Conservation (phyloP, 345 rosid species). For the Gossypium longicalyx region DNA sequence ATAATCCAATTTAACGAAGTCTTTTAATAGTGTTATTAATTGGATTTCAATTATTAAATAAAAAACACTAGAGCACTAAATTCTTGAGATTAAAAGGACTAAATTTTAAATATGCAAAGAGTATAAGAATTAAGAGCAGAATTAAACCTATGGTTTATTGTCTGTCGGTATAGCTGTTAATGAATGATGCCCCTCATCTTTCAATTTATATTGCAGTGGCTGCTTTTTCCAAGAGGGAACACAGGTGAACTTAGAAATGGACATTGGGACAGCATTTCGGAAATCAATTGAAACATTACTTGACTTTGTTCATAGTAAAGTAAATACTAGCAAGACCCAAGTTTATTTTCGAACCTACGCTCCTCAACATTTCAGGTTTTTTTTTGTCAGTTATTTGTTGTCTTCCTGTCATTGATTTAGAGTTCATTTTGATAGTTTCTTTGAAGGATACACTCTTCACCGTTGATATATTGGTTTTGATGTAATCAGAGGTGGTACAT, state of each 20-base stretch:
- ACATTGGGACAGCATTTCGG: conserved; percentile 38
- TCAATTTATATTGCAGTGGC: conserved; percentile 34
- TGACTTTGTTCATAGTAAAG: conserved; percentile 42
- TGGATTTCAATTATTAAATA: too few relatives aligned
- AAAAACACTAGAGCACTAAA: too few relatives aligned
- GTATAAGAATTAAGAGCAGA: too few relatives aligned
- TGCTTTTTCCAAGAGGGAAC: conserved; percentile 50
- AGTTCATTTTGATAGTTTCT: too few relatives aligned
- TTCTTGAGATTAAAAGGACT: too few relatives aligned
- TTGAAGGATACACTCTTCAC: background rate
- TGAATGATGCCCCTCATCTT: conserved; percentile 3
- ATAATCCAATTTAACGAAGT: too few relatives aligned
- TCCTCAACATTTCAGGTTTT: conserved; percentile 63
- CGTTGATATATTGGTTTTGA: background rate
- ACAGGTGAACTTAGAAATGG: conserved; percentile 47
- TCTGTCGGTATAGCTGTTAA: background rate
- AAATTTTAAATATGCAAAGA: too few relatives aligned
- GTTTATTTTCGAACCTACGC: conserved; percentile 59
- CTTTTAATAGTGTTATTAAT: too few relatives aligned
- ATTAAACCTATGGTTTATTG: too few relatives aligned
- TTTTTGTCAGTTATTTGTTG: background rate
- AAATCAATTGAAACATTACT: conserved; percentile 44
- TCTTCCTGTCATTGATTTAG: background rate
- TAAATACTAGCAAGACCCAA: conserved; percentile 42
- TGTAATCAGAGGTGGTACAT: conserved; percentile 48